Evolutionary conservation across 805 yeast genomes (phyloP).

Genomic region (Ogataea nonfermentans): DNA sequence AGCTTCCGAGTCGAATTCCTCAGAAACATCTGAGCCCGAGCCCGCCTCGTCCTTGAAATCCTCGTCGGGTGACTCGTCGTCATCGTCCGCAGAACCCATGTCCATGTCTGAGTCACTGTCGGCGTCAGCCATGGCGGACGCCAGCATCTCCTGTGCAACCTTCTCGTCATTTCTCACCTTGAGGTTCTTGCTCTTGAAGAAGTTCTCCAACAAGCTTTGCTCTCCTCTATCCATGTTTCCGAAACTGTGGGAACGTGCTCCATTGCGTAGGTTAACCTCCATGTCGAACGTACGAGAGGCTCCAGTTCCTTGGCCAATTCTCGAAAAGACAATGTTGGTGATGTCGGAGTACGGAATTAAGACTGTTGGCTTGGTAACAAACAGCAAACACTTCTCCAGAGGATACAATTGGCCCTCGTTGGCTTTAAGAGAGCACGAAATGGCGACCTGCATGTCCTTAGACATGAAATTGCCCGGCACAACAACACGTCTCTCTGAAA

Average conservation of each 20-base stretch:
- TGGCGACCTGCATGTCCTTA: conserved; percentile 76
- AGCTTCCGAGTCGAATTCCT: conserved; percentile 77
- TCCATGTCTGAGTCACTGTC: conserved; percentile 56
- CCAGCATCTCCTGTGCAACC: conserved; percentile 78
- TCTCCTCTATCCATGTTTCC: conserved; percentile 90
- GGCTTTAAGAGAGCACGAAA: conserved; percentile 90
- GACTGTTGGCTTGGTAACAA: conserved; percentile 91
- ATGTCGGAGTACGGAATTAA: conserved; percentile 87
- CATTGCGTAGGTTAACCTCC: conserved; percentile 68
- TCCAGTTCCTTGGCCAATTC: conserved; percentile 78
- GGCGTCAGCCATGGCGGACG: conserved; percentile 66
- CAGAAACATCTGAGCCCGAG: conserved; percentile 59
- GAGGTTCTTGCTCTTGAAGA: conserved; percentile 72
- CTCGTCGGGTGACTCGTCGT: conserved; percentile 76
- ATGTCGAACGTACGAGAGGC: conserved; percentile 90
- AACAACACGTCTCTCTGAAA: conserved; percentile 81
- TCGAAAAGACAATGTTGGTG: conserved; percentile 72
- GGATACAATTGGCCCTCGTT: conserved; percentile 92
- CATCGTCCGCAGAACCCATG: conserved; percentile 79
- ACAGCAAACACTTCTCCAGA: conserved; percentile 86
- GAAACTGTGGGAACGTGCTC: conserved; percentile 71
- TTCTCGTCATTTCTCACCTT: conserved; percentile 85
- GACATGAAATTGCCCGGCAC: conserved; percentile 82
- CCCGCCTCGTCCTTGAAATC: conserved; percentile 63
- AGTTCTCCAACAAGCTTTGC: conserved; percentile 74